Conservation (phyloP, 2,329 filamentous ascomycete species). For the Aspergillus caelatus region DNA sequence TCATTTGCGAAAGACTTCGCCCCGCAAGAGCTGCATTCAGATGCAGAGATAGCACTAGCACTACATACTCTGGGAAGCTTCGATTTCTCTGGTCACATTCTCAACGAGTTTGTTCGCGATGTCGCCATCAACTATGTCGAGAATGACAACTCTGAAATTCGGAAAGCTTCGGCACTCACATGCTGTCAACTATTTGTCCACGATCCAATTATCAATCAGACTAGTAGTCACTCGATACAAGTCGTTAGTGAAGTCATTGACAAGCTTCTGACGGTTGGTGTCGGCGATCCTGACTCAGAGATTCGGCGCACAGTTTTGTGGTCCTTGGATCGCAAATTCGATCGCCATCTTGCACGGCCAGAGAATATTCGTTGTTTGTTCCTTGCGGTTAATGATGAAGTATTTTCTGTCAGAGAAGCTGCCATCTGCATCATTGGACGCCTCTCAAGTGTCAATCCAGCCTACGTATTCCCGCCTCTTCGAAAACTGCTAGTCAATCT, state of each 20-base stretch:
- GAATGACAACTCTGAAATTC: constrained; percentile 89
- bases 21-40: constrained; percentile 76
- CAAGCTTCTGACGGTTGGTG: constrained; percentile 89
- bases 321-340: constrained; percentile 90
- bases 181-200: constrained; percentile 97
- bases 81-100: constrained; percentile 84
- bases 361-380: constrained; percentile 97
- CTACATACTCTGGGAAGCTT: constrained; percentile 97
- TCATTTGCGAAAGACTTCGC: constrained; percentile 88
- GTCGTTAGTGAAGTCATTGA: constrained; percentile 98
- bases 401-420: constrained; percentile 89
- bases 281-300: constrained; percentile 85
- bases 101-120: constrained; percentile 98
- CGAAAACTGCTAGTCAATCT: constrained; percentile 95
- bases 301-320: constrained; percentile 87
- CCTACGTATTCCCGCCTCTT: constrained; percentile 94
- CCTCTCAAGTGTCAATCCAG: constrained; percentile 86
- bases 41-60: constrained; percentile 87
- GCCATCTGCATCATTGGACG: constrained; percentile 96
- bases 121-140: constrained; percentile 98
- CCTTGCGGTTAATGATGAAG: constrained; percentile 91
- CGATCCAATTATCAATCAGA: constrained; percentile 97
- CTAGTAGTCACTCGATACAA: constrained; percentile 92
- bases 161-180: constrained; percentile 91
- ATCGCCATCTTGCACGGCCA: constrained; percentile 93